A percentile compares a stretch with the other conserved stretches of the same genome.
Evolutionary conservation across 2,329 filamentous ascomycete species (phyloP).

Genomic region (Chalaropsis ovoidea): DNA sequence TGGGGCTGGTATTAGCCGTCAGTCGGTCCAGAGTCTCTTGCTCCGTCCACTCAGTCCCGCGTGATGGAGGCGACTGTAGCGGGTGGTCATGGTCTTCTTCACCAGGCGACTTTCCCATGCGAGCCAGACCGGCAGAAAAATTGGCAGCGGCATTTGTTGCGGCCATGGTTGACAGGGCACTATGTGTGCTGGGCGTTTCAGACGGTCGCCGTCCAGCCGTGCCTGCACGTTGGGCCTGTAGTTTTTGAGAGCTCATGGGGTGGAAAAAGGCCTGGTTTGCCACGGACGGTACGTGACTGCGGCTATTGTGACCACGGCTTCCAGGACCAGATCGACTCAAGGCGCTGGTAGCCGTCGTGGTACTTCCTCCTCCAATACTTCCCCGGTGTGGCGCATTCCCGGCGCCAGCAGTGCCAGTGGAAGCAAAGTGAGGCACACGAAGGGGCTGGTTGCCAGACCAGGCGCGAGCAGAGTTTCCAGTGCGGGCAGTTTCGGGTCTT

Average conservation of each 20-base stretch:
- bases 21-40: constrained; percentile 58
- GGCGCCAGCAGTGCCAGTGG: constrained; percentile 36
- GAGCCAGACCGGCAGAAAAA: constrained; percentile 21
- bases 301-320: constrained; percentile 38
- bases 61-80: constrained; percentile 50
- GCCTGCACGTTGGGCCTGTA: constrained; percentile 70
- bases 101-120: constrained; percentile 29
- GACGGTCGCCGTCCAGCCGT: constrained; percentile 17
- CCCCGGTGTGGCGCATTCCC: constrained; percentile 18
- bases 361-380: constrained; percentile 23
- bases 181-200: constrained; percentile 22
- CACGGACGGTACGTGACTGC: constrained; percentile 80
- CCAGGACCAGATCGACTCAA: constrained; percentile 20
- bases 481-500: constrained; percentile 46
- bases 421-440: constrained; percentile 41
- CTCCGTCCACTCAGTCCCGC: constrained; percentile 73
- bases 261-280: constrained; percentile 87
- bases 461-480: constrained; percentile 41
- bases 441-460: constrained; percentile 49
- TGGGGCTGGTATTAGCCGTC: constrained; percentile 66
- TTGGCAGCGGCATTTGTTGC: constrained; percentile 18
- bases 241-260: constrained; percentile 90
- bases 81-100: constrained; percentile 43
- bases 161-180: constrained; percentile 8
- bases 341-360: constrained; percentile 6